Evolutionary conservation across 805 yeast genomes (phyloP), one percentile per base, ranked within the genome.

Genomic region (Brettanomyces nanus): DNA sequence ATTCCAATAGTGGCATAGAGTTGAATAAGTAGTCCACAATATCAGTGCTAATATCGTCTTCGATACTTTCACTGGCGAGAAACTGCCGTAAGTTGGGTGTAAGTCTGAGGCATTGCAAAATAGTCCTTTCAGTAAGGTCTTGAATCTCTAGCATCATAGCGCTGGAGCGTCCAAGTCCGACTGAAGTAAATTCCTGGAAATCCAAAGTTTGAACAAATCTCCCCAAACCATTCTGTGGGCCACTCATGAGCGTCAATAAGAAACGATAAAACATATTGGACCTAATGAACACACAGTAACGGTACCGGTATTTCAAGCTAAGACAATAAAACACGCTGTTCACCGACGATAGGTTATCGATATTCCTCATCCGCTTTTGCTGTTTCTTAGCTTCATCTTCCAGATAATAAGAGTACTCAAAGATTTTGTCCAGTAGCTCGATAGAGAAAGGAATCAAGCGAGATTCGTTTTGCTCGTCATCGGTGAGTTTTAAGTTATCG

Each of bases 131-230:
- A 0, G 95, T 87, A 29, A 87, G 85, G 84, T 85, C 84, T 59
- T 87, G 94, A 48, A 87, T 87, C 59, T 84, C 94, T 58, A 75
- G 80, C 61, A 84, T 89, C 95, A 87, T 87, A 48, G 80, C 72
- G 9, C 84, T 85, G 0, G 96, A 83, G 45, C 96, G 68, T 2
- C 96, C 96, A 34, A 87, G 67, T 0, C 96, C 96, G 35, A 89
- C 78, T 0, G 90, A 80, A 1, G 96, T 86, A 58, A 87, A 81
- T 48, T 84, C 90, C 51, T 84, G 83, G 51, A 87, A 89, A 62
- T 87, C 96, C 48, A 89, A 71, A 37, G 80, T 77, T 48, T 78
- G 77, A 17, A 85, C 90, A 45, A 71, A 73, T 42, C 68, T 72
- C 14, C 81, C 80, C 34, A 79, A 59, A 31, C 65, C 60, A 3